phyloP scores from a whole-genome alignment of 345 rosid species.

The Anastatica hierochuntica region DNA sequence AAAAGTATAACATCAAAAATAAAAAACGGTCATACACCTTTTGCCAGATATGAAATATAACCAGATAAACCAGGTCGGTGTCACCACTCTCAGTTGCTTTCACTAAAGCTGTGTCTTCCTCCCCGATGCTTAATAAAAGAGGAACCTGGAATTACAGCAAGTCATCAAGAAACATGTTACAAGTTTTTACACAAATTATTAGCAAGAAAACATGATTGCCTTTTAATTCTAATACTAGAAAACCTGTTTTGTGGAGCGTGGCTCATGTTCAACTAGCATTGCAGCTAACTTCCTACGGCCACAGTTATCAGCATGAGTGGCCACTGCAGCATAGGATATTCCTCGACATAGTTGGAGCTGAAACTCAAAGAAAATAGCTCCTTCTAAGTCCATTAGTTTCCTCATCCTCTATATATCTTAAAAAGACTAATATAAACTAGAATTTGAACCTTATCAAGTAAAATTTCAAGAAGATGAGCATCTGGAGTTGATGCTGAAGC shows the following conservation, averaged over 20 bases:
- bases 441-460: constrained; percentile 78
- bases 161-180: background rate
- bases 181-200: too few relatives aligned
- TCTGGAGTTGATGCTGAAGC: constrained; percentile 88
- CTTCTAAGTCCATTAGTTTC: constrained; percentile 4
- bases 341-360: constrained; percentile 85
- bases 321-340: constrained; percentile 97
- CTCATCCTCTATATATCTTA: background rate
- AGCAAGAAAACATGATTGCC: too few relatives aligned
- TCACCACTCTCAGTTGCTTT: constrained; percentile 98
- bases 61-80: constrained; percentile 43
- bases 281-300: constrained; percentile 91
- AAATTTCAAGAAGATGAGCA: constrained; percentile 69
- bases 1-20: background rate
- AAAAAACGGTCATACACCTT: background rate
- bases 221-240: background rate
- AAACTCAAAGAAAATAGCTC: constrained; percentile 24
- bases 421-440: constrained; percentile 1
- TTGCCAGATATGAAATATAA: background rate
- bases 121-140: constrained; percentile 83
- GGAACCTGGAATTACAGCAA: constrained; percentile 56
- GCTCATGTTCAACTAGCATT: constrained; percentile 94
- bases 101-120: constrained; percentile 82
- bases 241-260: constrained; percentile 90
- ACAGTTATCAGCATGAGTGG: constrained; percentile 95